These are phyloP conservation scores for Trametes cubensis DNA, from an alignment of 768 basidiomycete species.

Conservation along the genomic window DNA sequence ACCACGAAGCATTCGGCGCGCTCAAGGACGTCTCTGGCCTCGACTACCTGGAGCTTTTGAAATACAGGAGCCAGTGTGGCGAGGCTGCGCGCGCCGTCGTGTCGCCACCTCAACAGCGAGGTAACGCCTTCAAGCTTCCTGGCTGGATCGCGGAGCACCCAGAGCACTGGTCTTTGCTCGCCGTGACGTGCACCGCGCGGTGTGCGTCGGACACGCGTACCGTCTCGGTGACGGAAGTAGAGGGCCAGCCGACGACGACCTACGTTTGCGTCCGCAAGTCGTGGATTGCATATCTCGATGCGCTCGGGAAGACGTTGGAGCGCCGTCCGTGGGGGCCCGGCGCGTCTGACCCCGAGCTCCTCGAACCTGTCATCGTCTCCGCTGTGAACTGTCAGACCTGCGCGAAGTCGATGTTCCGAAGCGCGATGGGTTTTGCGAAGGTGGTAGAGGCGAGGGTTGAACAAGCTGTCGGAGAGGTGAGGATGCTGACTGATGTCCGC, in stretches of 20 bases:
- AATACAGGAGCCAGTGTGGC: background rate
- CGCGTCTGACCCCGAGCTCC: background rate
- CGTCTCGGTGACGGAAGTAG: background rate
- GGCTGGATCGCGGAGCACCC: background rate
- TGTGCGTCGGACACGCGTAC: background rate
- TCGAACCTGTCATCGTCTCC: slow-evolving; percentile 1
- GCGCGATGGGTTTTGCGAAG: background rate
- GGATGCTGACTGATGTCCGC: background rate
- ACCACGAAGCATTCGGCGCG: background rate
- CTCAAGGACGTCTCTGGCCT: background rate
- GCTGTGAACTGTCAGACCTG: background rate
- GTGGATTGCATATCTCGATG: background rate
- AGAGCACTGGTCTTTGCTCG: background rate
- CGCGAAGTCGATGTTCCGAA: background rate
- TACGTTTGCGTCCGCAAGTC: background rate
- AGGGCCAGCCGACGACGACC: background rate
- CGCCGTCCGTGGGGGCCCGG: background rate
- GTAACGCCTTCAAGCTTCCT: background rate
- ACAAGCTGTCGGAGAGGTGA: background rate
- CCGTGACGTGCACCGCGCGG: background rate
- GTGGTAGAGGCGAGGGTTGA: background rate
- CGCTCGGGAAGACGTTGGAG: background rate
- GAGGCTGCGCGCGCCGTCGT: background rate
- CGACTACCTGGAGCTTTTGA: background rate
- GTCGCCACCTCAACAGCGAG: background rate